Conservation (phyloP, 1,284 basidiomycete genomes). For the Ceratobasidium sp. region DNA sequence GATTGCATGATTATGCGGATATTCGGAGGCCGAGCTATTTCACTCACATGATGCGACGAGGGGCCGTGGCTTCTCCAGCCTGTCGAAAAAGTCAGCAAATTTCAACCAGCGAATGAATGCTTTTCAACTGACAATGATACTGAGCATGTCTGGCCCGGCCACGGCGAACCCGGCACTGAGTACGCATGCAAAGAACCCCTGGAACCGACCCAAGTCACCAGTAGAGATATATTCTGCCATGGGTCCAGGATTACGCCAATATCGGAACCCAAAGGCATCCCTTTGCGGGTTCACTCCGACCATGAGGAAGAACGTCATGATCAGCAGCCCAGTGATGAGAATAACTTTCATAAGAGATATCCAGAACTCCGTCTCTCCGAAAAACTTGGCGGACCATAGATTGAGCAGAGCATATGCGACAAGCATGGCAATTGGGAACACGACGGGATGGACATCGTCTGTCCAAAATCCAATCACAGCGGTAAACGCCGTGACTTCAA, state of each 20-base stretch:
- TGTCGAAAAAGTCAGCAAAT: neutral
- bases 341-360: slow-evolving; percentile 37
- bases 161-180: slow-evolving; percentile 37
- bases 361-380: slow-evolving; percentile 40
- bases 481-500: slow-evolving; percentile 38
- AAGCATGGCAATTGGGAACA: slow-evolving; percentile 34
- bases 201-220: slow-evolving; percentile 22
- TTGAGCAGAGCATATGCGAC: slow-evolving; percentile 34
- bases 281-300: slow-evolving; percentile 38
- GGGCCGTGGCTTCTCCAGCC: slow-evolving; percentile 38
- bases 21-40: neutral
- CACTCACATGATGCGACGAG: slow-evolving; percentile 31
- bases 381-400: slow-evolving; percentile 40
- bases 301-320: slow-evolving; percentile 41
- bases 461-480: slow-evolving; percentile 37
- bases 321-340: slow-evolving; percentile 37
- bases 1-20: neutral
- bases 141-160: slow-evolving; percentile 38
- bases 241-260: slow-evolving; percentile 38
- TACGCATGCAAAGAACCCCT: slow-evolving; percentile 31
- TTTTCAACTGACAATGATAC: slow-evolving; percentile 19
- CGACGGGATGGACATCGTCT: slow-evolving; percentile 23
- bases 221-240: slow-evolving; percentile 39
- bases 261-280: slow-evolving; percentile 38
- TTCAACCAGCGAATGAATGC: neutral